These are phyloP conservation scores for Stentor coeruleus DNA, from an alignment of 73 alveolate genomes.

Conservation along the genomic window DNA sequence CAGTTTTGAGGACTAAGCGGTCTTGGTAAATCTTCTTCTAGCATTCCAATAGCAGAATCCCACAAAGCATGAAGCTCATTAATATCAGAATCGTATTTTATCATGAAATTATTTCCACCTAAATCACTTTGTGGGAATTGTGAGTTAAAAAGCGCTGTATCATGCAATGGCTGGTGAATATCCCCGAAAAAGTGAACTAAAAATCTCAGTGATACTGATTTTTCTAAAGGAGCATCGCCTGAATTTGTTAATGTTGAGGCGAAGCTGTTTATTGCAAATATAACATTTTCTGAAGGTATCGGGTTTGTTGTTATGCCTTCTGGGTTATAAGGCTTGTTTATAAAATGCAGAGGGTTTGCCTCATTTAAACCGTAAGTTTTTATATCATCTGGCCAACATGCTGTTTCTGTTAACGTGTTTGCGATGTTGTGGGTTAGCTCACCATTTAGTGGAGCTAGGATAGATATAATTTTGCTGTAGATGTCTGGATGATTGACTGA, in stretches of 20 bases:
- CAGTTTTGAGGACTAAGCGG: background rate
- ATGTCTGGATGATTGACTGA: background rate
- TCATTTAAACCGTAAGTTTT: background rate
- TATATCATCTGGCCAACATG: conserved; percentile 26
- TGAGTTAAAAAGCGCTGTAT: conserved; percentile 27
- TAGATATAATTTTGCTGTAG: background rate
- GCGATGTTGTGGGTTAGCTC: background rate
- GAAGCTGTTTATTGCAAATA: background rate
- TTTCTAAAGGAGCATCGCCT: background rate
- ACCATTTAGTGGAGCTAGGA: conserved; percentile 1
- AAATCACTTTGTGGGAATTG: conserved; percentile 54
- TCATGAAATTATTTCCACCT: conserved; percentile 52
- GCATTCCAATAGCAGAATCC: conserved; percentile 49
- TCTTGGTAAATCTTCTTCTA: background rate
- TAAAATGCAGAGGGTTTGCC: background rate
- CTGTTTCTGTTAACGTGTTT: conserved; percentile 6
- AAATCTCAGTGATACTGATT: conserved; percentile 34
- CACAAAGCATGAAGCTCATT: conserved; percentile 56
- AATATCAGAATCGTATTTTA: conserved; percentile 17
- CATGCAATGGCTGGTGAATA: conserved; percentile 69
- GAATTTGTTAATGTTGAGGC: background rate
- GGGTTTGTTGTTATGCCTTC: conserved; percentile 1
- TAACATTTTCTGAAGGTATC: background rate
- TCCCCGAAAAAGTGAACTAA: conserved; percentile 64
- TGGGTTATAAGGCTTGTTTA: background rate